These are phyloP conservation scores for Phtheirospermum japonicum DNA, from an alignment of 257 asterid genomes.

Conservation along the genomic window DNA sequence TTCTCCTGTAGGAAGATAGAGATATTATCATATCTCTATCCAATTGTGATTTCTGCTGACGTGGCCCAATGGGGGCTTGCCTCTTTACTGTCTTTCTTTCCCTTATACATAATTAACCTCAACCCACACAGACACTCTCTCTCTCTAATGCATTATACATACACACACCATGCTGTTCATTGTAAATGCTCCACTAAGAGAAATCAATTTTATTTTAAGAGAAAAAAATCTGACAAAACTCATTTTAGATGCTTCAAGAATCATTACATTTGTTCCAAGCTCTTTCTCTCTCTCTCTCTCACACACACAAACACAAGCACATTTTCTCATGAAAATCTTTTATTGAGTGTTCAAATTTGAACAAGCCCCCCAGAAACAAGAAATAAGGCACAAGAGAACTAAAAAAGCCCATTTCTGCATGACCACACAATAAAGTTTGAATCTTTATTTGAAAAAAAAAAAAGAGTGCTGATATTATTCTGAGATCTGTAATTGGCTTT, in stretches of 20 bases:
- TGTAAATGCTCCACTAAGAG: slow-evolving; percentile 8
- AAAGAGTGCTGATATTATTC: background rate
- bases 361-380: background rate
- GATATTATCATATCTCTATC: slow-evolving; percentile 54
- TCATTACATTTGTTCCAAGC: slow-evolving; percentile 15
- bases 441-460: background rate
- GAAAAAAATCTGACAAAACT: background rate
- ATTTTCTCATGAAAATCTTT: background rate
- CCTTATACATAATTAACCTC: too few relatives aligned
- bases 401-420: slow-evolving; percentile 4
- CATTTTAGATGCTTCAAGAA: background rate
- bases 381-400: background rate
- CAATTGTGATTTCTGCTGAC: slow-evolving; percentile 47
- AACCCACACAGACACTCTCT: background rate
- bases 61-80: slow-evolving; percentile 56
- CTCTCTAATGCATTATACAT: background rate
- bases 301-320: too few relatives aligned
- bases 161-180: too few relatives aligned
- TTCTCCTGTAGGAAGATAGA: too few relatives aligned
- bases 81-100: slow-evolving; percentile 18
- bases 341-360: slow-evolving; percentile 11
- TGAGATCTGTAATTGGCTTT: background rate
- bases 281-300: background rate
- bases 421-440: slow-evolving; percentile 13
- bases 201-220: too few relatives aligned